Conservation (phyloP, 2,329 filamentous ascomycete genomes). For the Colletotrichum falcatum region DNA sequence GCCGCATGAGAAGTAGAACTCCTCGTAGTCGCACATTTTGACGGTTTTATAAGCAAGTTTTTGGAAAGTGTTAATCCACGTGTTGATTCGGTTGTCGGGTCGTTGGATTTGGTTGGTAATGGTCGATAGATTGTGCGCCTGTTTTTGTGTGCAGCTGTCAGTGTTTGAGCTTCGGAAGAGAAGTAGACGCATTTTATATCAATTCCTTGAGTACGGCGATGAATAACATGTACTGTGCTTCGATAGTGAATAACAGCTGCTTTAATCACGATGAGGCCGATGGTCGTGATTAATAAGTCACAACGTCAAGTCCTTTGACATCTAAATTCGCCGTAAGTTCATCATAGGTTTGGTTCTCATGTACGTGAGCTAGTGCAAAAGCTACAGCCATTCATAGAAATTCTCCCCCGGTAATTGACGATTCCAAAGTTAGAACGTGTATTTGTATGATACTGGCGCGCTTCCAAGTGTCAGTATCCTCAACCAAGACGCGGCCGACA, state of each 20-base stretch:
- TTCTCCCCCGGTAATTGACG: neutral
- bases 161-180: neutral
- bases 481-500: neutral
- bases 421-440: neutral
- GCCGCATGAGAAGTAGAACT: slow-evolving; percentile 74
- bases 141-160: neutral
- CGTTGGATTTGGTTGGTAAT: neutral
- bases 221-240: neutral
- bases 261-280: no score
- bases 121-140: neutral
- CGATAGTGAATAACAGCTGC: neutral
- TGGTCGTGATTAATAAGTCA: neutral
- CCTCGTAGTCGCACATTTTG: slow-evolving; percentile 78
- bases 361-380: neutral
- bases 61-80: neutral
- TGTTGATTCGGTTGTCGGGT: neutral
- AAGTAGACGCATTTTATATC: neutral
- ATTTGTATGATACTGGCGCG: neutral
- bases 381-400: neutral
- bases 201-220: neutral
- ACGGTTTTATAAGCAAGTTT: neutral
- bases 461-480: neutral
- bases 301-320: neutral
- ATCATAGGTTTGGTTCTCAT: neutral
- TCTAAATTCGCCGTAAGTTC: neutral